A percentile compares a stretch with the other conserved stretches of the same genome.
Evolutionary conservation across 805 yeast species (phyloP).

Genomic region (Saturnispora sanitii): DNA sequence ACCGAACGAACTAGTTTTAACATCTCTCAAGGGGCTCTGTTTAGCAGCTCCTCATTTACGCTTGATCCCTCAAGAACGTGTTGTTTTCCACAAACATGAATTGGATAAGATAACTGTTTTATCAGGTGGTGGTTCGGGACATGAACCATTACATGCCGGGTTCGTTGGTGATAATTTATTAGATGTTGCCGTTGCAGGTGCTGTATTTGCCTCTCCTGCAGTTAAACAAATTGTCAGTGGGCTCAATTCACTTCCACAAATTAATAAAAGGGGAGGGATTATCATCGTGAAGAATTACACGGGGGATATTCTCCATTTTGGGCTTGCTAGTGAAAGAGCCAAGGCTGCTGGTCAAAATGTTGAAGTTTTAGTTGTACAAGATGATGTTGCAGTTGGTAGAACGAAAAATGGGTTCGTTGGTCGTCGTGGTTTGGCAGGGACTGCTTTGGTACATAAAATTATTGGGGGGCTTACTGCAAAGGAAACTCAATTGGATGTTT

Average conservation of each 20-base stretch:
- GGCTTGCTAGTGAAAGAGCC: slow-evolving; percentile 83
- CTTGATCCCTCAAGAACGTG: slow-evolving; percentile 47
- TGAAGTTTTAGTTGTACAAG: slow-evolving; percentile 72
- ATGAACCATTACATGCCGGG: slow-evolving; percentile 90
- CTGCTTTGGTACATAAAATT: slow-evolving; percentile 75
- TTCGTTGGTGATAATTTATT: slow-evolving; percentile 77
- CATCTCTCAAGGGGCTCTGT: slow-evolving; percentile 11
- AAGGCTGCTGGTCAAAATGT: slow-evolving; percentile 64
- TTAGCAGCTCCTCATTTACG: slow-evolving; percentile 42
- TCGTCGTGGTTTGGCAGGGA: slow-evolving; percentile 90
- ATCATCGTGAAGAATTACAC: slow-evolving; percentile 86
- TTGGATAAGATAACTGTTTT: slow-evolving; percentile 53
- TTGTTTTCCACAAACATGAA: slow-evolving; percentile 34
- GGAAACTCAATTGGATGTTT: slow-evolving; percentile 29
- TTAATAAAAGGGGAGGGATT: slow-evolving; percentile 63
- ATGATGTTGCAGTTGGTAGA: slow-evolving; percentile 91
- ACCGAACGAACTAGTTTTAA: slow-evolving; percentile 7
- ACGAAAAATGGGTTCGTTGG: slow-evolving; percentile 87
- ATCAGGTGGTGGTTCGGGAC: slow-evolving; percentile 95
- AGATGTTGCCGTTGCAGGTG: slow-evolving; percentile 85
- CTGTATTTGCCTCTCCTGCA: slow-evolving; percentile 83
- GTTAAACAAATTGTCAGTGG: slow-evolving; percentile 77
- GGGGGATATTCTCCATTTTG: slow-evolving; percentile 90
- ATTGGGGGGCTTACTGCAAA: slow-evolving; percentile 53
- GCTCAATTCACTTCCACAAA: slow-evolving; percentile 43